Conservation (phyloP, 208 protist genomes). For the Strigomonas oncopelti region DNA sequence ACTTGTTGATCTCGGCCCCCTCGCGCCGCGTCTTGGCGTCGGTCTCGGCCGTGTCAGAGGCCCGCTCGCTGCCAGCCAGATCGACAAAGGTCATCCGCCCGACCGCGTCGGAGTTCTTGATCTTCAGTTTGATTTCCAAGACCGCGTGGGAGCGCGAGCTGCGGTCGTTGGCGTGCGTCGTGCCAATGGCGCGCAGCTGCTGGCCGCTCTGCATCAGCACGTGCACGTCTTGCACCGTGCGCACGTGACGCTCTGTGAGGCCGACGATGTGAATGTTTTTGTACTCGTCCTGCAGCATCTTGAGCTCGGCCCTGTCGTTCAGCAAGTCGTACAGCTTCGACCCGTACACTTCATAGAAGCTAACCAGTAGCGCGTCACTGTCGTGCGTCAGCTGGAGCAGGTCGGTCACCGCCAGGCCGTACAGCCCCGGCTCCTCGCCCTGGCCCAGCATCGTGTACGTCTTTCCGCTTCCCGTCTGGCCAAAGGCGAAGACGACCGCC, state of each 20-base stretch:
- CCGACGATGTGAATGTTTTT: constrained; percentile 94
- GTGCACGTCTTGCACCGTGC: constrained; percentile 84
- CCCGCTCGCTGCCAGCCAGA: constrained; percentile 97
- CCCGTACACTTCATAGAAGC: constrained; percentile 97
- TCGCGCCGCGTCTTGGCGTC: constrained; percentile 95
- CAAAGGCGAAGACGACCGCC: constrained; percentile 97
- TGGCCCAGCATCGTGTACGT: constrained; percentile 92
- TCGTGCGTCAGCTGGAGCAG: constrained; percentile 84
- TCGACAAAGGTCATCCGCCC: constrained; percentile 99
- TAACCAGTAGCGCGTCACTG: constrained; percentile 67
- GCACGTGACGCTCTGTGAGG: constrained; percentile 85
- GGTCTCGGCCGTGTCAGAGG: constrained; percentile 92
- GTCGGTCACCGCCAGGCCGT: constrained; percentile 92
- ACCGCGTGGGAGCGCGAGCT: constrained; percentile 92
- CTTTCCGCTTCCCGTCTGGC: constrained; percentile 96
- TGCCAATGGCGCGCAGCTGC: constrained; percentile 78
- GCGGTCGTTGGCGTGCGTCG: constrained; percentile 90
- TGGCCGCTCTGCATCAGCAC: constrained; percentile 89
- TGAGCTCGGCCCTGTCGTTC: constrained; percentile 90
- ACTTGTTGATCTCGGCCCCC: constrained; percentile 99
- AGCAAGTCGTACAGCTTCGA: constrained; percentile 97
- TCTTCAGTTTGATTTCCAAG: constrained; percentile 81
- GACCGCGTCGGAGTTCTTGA: constrained; percentile 36
- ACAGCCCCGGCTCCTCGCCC: constrained; percentile 83
- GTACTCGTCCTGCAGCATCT: constrained; percentile 91